Conservation (phyloP, 805 yeast species). For the Nakazawaea wyomingensis region DNA sequence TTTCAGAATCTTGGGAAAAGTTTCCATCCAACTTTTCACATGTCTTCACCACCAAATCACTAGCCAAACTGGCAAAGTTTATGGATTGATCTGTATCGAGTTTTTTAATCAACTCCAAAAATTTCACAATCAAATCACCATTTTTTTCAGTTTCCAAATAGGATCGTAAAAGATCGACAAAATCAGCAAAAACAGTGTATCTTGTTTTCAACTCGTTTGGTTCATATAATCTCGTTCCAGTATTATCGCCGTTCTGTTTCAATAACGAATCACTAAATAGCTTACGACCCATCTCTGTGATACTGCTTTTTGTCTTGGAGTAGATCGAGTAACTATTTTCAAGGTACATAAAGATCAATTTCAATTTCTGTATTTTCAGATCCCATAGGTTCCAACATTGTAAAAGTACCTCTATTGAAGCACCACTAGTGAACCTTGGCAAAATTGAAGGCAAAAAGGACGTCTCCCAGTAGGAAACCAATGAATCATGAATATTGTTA, state of each 20-base stretch:
- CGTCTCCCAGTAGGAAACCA: not conserved
- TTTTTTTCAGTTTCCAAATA: not conserved
- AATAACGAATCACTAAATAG: constrained; percentile 2
- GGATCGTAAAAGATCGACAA: not conserved
- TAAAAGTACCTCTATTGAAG: not conserved
- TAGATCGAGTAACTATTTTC: constrained; percentile 3
- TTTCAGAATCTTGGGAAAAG: not conserved
- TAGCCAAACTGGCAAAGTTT: constrained; percentile 16
- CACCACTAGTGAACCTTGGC: not conserved
- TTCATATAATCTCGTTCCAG: constrained; percentile 1
- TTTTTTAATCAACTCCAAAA: not conserved
- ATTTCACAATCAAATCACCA: not conserved
- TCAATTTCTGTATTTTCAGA: constrained; percentile 1
- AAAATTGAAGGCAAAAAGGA: not conserved
- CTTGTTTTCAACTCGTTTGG: constrained; percentile 9
- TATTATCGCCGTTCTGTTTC: not conserved
- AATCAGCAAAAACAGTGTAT: constrained; percentile 3
- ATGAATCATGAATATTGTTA: not conserved
- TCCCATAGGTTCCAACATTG: not conserved
- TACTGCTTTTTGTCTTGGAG: constrained; percentile 5
- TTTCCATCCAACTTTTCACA: constrained; percentile 17
- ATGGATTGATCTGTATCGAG: constrained; percentile 18
- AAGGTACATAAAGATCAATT: constrained; percentile 6
- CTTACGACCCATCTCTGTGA: not conserved
- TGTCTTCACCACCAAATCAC: constrained; percentile 14